These are phyloP conservation scores for Apiotrichum siamense DNA, from an alignment of 1,284 basidiomycete genomes.

Conservation along the genomic window DNA sequence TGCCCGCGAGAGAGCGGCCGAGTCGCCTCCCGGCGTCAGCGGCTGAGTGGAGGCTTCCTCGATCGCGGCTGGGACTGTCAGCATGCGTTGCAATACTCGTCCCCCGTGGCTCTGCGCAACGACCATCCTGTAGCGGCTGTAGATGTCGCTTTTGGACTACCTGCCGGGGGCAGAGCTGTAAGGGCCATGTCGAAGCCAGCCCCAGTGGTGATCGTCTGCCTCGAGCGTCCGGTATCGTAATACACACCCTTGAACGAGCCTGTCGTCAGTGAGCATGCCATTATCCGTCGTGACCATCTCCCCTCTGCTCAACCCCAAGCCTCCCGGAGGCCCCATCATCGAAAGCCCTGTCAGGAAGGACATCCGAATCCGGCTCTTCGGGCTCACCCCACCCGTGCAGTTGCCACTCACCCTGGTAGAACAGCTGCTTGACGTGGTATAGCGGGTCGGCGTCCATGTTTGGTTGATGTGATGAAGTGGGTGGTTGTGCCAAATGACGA, in stretches of 20 bases:
- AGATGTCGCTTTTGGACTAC: too few species aligned
- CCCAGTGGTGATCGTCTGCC: too few species aligned
- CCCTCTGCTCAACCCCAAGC: not conserved
- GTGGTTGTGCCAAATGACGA: not conserved
- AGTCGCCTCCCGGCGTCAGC: slow-evolving; percentile 27
- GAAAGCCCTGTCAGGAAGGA: not conserved
- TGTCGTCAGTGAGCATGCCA: slow-evolving; percentile 18
- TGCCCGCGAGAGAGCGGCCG: slow-evolving; percentile 50
- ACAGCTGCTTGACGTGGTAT: slow-evolving; percentile 78
- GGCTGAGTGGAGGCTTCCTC: slow-evolving; percentile 36
- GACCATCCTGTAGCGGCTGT: too few species aligned
- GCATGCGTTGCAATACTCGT: too few species aligned
- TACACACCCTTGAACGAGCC: slow-evolving; percentile 44
- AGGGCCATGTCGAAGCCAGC: too few species aligned
- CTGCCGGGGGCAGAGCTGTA: too few species aligned
- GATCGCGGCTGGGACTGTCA: slow-evolving; percentile 36
- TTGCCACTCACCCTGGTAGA: slow-evolving; percentile 66
- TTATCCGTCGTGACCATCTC: too few species aligned
- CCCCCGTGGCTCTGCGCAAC: too few species aligned
- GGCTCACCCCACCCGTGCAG: slow-evolving; percentile 68
- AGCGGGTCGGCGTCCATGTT: slow-evolving; percentile 72
- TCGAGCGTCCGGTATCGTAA: too few species aligned
- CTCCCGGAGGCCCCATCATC: too few species aligned
- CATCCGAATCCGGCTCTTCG: not conserved
- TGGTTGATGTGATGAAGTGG: not conserved